Evolutionary conservation across 2,329 filamentous ascomycete genomes (phyloP), one percentile per base, ranked within the genome.

Genomic region (Paecilomyces formosus): DNA sequence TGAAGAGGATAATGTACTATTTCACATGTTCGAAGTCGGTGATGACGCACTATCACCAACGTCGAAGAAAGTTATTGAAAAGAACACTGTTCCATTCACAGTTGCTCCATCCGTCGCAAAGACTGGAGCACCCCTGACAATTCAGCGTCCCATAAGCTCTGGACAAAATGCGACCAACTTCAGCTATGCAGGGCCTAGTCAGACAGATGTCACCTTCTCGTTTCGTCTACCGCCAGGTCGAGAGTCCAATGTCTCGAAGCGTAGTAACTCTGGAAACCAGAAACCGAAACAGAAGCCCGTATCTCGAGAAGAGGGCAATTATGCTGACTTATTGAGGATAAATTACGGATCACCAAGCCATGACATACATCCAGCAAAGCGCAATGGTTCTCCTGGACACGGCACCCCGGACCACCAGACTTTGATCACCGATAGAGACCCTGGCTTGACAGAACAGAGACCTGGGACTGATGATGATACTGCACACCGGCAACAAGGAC

Each of bases 111-210:
- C n/a, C 9, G 35, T 50, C 15, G 57, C 50, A 11, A 57, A 58
- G 45, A 58, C 59, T 28, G 26, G 55, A 2, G 57, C 61, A 18
- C 62, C 68, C 24, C 55, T 68, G 7, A 61, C 74, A 33, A 67
- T 74, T 59, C 63, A 70, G 49, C 70, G 72, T 1, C 72, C 72
- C 12, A 56, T 63, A 21, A 72, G 64, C 50, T 69, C 68, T 6
- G 66, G 63, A 1, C 59, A 71, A 24, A 68, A 74, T 51, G 53
- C 63, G 18, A 39, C 63, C 8, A 62, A 61, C 1, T 74, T 76
- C 57, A 70, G 66, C 5, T 76, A 75, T 58, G 61, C 68, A 15
- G 73, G 68, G 55, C 73, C 71, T 24, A 62, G 57, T 21, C 63
- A 61, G 30, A 61, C 64, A 50, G 63, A 57, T 22, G 68, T 64